Base-by-base conservation (phyloP, 495 filamentous ascomycete species). In the Lepraria neglecta region DNA sequence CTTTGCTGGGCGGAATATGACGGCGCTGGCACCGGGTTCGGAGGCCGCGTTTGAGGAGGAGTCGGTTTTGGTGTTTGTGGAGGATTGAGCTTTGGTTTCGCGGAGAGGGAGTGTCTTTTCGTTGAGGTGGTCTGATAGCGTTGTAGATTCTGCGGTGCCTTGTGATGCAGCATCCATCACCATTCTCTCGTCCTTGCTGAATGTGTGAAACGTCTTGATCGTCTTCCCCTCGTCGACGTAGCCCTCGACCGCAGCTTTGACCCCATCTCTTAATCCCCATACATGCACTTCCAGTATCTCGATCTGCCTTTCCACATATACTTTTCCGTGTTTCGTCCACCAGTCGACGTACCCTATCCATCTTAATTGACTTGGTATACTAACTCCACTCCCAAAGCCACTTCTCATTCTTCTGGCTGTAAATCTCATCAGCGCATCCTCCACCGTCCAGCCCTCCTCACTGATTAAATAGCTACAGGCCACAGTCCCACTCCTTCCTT, bases 271-370 rank as follows among this genome's bases (percentile, higher is more conserved):
- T 46, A 98, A 69, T 0, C 94, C 94, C 89, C 91, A 96, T 3
- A 92, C 81, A 70, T 96, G 92, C 6, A 98, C 74, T 71, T 96
- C 92, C 9, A 90, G 68, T 42, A 98, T 84, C 75, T 96, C 92
- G 28, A 96, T 80, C 56, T 83, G 79, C 33, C 90, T 77, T 67
- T 96, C 92, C 3, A 94, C 77, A 67, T 97, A 98, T 33, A 79
- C 75, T 74, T 96, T 96, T 9, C 75, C 82, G 45, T 80, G 68
- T 53, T 82, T 85, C 15, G 88, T 77, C 94, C 94, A 97, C 35
- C 85, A 80, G 69, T 96, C 88, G 27, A 95, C 87, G 72, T 98
- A 98, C n/a, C 79, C 78, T 11, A 97, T 78, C 84, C 89, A 97
- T 12, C 94, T 78, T 62, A 92, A 70, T 74, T 98, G 94, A 65